Conservation (phyloP, 768 basidiomycete genomes). For the Lentinula edodes region DNA sequence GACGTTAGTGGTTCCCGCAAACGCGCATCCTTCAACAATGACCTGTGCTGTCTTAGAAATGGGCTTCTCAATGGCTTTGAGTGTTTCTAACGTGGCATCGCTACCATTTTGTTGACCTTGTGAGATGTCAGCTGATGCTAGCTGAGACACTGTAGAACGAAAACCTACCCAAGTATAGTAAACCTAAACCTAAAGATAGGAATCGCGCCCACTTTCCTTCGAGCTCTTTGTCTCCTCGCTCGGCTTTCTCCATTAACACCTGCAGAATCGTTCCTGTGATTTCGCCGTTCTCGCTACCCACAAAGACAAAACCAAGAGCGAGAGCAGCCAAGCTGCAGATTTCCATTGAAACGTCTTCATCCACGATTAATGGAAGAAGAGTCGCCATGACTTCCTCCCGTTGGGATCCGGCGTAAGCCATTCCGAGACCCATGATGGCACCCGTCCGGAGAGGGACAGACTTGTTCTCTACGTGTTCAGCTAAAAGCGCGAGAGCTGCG, state of each 20-base stretch:
- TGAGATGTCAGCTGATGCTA: not conserved
- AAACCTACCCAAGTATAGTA: slow-evolving; percentile 82
- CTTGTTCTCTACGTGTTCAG: slow-evolving; percentile 86
- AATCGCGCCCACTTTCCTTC: slow-evolving; percentile 95
- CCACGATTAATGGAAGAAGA: slow-evolving; percentile 77
- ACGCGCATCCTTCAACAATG: slow-evolving; percentile 90
- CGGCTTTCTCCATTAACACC: slow-evolving; percentile 77
- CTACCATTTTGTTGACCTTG: slow-evolving; percentile 87
- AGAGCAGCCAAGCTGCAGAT: slow-evolving; percentile 81
- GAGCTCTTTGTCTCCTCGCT: slow-evolving; percentile 61
- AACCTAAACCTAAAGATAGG: slow-evolving; percentile 81
- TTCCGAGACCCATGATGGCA: slow-evolving; percentile 87
- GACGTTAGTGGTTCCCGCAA: slow-evolving; percentile 93
- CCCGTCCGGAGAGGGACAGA: slow-evolving; percentile 79
- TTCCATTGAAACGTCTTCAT: slow-evolving; percentile 84
- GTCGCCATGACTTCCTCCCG: slow-evolving; percentile 76
- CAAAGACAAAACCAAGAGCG: slow-evolving; percentile 91
- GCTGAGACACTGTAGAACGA: not conserved
- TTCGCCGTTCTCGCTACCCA: slow-evolving; percentile 93
- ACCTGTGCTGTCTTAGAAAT: slow-evolving; percentile 88
- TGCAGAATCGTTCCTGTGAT: slow-evolving; percentile 86
- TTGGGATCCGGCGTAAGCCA: slow-evolving; percentile 93
- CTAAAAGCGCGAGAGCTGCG: slow-evolving; percentile 84
- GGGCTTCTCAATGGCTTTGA: slow-evolving; percentile 91
- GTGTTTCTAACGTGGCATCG: slow-evolving; percentile 88